phyloP scores from a whole-genome alignment of 2,329 filamentous ascomycete species.

The Pyrenophora graminea region DNA sequence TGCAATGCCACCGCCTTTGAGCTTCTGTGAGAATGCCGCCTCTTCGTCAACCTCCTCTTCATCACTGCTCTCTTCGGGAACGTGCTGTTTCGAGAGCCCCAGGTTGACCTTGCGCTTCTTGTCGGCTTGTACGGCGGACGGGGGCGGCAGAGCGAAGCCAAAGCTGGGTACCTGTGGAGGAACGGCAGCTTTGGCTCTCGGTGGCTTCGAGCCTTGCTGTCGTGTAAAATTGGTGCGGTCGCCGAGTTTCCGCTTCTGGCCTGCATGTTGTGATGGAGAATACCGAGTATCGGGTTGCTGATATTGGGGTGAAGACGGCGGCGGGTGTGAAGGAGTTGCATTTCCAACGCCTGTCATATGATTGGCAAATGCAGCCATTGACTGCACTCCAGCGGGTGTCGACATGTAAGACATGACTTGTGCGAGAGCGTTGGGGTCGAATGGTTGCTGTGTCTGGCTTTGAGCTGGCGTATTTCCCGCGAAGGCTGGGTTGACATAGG shows the following conservation, averaged over 20 bases:
- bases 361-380: slow-evolving; percentile 33
- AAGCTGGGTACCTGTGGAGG: slow-evolving; percentile 45
- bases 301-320: slow-evolving; percentile 8
- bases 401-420: slow-evolving; percentile 39
- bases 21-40: slow-evolving; percentile 48
- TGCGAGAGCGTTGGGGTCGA: slow-evolving; percentile 30
- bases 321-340: slow-evolving; percentile 2
- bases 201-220: slow-evolving; percentile 33
- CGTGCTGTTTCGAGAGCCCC: slow-evolving; percentile 69
- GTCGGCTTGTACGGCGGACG: slow-evolving; percentile 39
- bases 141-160: slow-evolving; percentile 37
- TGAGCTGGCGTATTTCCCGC: slow-evolving; percentile 10
- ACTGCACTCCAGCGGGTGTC: slow-evolving; percentile 35
- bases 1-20: slow-evolving; percentile 58
- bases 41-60: slow-evolving; percentile 75
- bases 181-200: slow-evolving; percentile 38
- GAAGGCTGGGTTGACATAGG: slow-evolving; percentile 24
- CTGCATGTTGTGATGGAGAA: slow-evolving; percentile 25
- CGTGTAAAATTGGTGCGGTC: slow-evolving; percentile 22
- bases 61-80: slow-evolving; percentile 51
- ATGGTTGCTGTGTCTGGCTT: slow-evolving; percentile 15
- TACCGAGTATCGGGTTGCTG: slow-evolving; percentile 15
- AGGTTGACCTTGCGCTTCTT: slow-evolving; percentile 74
- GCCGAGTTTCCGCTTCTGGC: slow-evolving; percentile 36
- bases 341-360: slow-evolving; percentile 20